phyloP scores from a whole-genome alignment of 768 basidiomycete species.

The Antrodiella citrinella region DNA sequence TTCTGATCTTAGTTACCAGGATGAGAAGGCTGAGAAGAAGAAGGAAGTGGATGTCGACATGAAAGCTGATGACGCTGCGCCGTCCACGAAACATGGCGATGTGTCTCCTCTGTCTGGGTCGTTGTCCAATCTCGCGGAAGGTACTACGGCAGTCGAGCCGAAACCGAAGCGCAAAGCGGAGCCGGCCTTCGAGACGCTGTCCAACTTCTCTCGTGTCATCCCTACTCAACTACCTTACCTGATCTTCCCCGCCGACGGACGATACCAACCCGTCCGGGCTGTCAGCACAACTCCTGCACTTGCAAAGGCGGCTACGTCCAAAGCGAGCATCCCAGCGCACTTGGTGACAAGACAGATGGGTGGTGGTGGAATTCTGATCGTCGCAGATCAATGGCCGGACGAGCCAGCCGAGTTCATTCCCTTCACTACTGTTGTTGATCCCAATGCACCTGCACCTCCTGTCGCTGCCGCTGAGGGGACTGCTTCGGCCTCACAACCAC shows the following conservation, averaged over 20 bases:
- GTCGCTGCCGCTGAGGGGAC: constrained; percentile 13
- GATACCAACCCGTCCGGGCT: constrained; percentile 86
- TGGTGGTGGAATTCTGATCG: constrained; percentile 82
- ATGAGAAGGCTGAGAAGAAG: constrained; percentile 45
- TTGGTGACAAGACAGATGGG: constrained; percentile 26
- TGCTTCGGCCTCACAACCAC: constrained; percentile 24
- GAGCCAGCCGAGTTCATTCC: constrained; percentile 72
- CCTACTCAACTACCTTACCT: constrained; percentile 83
- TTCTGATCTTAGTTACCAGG: constrained; percentile 27
- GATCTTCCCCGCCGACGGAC: constrained; percentile 66
- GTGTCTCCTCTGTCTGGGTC: constrained; percentile 51
- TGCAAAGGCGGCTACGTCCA: constrained; percentile 5
- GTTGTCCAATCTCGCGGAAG: constrained; percentile 38
- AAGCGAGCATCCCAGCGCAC: constrained; percentile 17
- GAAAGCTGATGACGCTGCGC: constrained; percentile 50
- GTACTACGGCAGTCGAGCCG: constrained; percentile 22
- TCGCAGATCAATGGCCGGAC: constrained; percentile 64
- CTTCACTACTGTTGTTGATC: constrained; percentile 25
- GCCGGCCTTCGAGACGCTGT: constrained; percentile 62
- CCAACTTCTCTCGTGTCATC: constrained; percentile 90
- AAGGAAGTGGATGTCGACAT: constrained; percentile 69
- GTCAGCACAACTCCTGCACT: constrained; percentile 38
- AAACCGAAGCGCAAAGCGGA: constrained; percentile 51
- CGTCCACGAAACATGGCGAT: constrained; percentile 41
- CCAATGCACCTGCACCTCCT: constrained; percentile 13